Evolutionary conservation across 2,329 filamentous ascomycete genomes (phyloP), one percentile per base, ranked within the genome.

Genomic region (Clathrospora elynae): DNA sequence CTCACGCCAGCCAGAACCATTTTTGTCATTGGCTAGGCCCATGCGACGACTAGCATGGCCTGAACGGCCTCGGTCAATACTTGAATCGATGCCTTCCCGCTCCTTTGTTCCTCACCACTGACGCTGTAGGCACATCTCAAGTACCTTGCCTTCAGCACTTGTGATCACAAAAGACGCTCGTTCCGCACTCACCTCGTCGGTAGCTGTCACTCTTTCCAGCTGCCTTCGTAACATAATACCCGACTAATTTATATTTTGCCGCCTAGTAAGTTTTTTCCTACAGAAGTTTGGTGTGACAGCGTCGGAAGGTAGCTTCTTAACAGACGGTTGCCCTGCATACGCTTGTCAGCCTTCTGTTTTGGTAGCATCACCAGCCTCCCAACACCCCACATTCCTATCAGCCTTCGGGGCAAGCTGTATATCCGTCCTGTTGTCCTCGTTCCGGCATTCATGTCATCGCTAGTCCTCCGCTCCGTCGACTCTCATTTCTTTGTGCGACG

Each of bases 151-250:
- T 53, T 42, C 55, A 59, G 55, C 53, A 47, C 32, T 46, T 43
- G 37, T 35, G 45, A 46, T 39, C 29, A 35, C 10, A 5, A 46
- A 29, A 42, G 14, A 55, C 49, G 24, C 35, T 53, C 45, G 49
- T 59, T 52, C 32, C 36, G 34, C 33, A 36, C 47, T 42, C 47
- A 28, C 30, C 23, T 38, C 26, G 31, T 43, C 24, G 28, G 46
- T 40, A 45, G 55, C 53, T 49, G 58, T 61, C 59, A 61, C 57
- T 64, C 59, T 57, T 63, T 61, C 48, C 53, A 44, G 41, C 53
- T 41, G 26, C 44, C 38, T 23, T 17, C 36, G 14, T 32, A 35
- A 22, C 16, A 16, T 30, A 31, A 28, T 29, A 24, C 31, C 17
- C 35, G 9, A n/a, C 22, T 23, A 10, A 11, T 31, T 24, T 24